These are phyloP conservation scores for Begonia fuchsioides DNA, from an alignment of 306 rosid genomes.

Conservation along the genomic window DNA sequence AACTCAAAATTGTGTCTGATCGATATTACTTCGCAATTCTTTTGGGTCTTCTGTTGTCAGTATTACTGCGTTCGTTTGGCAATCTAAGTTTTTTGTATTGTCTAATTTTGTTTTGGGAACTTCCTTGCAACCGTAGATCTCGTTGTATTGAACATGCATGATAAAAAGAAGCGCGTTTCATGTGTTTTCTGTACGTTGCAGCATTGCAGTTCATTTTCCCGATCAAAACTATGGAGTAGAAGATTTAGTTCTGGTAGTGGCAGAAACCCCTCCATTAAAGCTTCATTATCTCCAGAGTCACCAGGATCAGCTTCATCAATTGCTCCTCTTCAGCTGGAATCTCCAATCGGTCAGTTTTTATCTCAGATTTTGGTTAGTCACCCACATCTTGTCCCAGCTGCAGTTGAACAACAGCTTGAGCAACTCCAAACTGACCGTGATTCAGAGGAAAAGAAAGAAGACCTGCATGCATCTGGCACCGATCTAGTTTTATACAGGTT, in stretches of 20 bases:
- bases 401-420: constrained; percentile 82
- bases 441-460: constrained; percentile 41
- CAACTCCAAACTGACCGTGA: constrained; percentile 85
- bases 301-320: constrained; percentile 29
- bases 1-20: background rate
- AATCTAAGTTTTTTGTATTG: too few relatives aligned
- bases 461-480: constrained; percentile 46
- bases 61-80: background rate
- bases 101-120: too few relatives aligned
- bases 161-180: background rate
- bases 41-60: background rate
- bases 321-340: constrained; percentile 83
- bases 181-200: constrained; percentile 13
- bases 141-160: background rate
- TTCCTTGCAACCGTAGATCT: too few relatives aligned
- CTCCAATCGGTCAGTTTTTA: constrained; percentile 84
- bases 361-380: constrained; percentile 66
- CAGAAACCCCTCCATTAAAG: constrained; percentile 30
- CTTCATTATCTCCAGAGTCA: constrained; percentile 33
- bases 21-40: background rate
- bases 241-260: constrained; percentile 24
- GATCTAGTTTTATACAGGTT: constrained; percentile 77
- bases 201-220: constrained; percentile 24
- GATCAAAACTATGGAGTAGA: constrained; percentile 26
- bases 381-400: constrained; percentile 94